Evolutionary conservation across 2,329 filamentous ascomycete species (phyloP).

Genomic region (Verruconis gallopava): DNA sequence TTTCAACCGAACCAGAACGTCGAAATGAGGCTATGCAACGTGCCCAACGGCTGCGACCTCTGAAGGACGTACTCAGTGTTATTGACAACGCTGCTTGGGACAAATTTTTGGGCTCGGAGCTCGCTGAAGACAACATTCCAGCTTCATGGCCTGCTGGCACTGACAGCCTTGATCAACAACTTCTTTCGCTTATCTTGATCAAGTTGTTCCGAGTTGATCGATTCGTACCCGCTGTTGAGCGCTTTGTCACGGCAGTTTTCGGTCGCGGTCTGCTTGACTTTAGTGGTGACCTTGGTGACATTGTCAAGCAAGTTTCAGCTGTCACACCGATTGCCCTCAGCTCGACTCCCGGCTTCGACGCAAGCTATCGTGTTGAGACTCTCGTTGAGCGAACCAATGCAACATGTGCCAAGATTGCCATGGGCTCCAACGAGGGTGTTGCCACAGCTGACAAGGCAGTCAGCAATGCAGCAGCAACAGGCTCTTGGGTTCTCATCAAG

Average conservation of each 20-base stretch:
- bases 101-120: conserved; percentile 69
- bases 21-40: conserved; percentile 56
- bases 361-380: conserved; percentile 96
- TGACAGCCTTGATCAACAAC: conserved; percentile 57
- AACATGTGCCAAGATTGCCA: conserved; percentile 90
- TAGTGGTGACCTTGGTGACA: conserved; percentile 72
- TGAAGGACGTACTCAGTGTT: conserved; percentile 59
- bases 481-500: conserved; percentile 95
- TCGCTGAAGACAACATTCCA: conserved; percentile 75
- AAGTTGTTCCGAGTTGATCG: conserved; percentile 93
- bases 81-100: conserved; percentile 58
- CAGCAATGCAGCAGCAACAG: conserved; percentile 77
- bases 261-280: conserved; percentile 71
- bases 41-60: conserved; percentile 54
- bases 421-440: conserved; percentile 93
- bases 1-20: conserved; percentile 54
- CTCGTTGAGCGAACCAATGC: conserved; percentile 74
- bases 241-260: conserved; percentile 80
- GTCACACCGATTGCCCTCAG: conserved; percentile 80
- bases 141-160: conserved; percentile 55
- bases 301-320: conserved; percentile 71
- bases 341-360: conserved; percentile 93
- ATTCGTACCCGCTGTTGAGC: conserved; percentile 83
- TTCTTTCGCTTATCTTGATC: conserved; percentile 75
- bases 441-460: conserved; percentile 93